Base-by-base conservation (phyloP, 2,329 filamentous ascomycete species). In the Alternaria sp. region DNA sequence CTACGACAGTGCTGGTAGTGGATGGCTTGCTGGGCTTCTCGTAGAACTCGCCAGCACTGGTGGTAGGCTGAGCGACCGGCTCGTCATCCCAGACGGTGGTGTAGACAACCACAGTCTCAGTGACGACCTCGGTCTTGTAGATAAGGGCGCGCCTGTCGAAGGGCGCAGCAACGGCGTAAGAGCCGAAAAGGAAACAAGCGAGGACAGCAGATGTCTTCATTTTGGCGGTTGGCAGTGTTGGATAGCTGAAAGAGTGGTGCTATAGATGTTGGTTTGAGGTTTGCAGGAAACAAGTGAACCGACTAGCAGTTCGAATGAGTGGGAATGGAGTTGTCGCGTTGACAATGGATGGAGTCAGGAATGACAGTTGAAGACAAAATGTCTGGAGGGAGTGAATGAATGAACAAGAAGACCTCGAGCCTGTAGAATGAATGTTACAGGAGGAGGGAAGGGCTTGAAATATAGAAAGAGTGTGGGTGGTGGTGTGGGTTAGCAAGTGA, bases 171-270 rank as follows among this genome's bases (percentile, higher is more conserved):
- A 65, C 71, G 66, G 72, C 74, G 42, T 74, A 60, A 51, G 72
- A 66, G 70, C 71, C 69, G 67, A 77, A 72, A 51, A 77, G 68
- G 54, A 71, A 60, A 48, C 74, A 74, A 52, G 71, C 71, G 66
- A 78, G 63, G 60, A 76, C 63, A 66, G 66, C 65, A 53, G 72
- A 73, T 59, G 72, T 67, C 74, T 77, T 77, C 76, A 78, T 78
- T 53, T 60, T 60, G 64, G 39, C 50, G 58, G 44, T 61, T 49
- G 66, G 59, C 51, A 37, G 29, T 51, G 40, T 46, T 58, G 24
- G 41, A 34, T 55, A 26, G 58, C 61, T 56, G 57, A 64, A 57
- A 44, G 52, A 54, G 51, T 61, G 59, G 51, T 66, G 65, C 54
- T 67, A 55, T 42, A 51, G 49, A 52, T 55, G 60, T 48, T 61